Evolutionary conservation across 106 monocot genomes (phyloP).

Genomic region (Hemerocallis citrina): DNA sequence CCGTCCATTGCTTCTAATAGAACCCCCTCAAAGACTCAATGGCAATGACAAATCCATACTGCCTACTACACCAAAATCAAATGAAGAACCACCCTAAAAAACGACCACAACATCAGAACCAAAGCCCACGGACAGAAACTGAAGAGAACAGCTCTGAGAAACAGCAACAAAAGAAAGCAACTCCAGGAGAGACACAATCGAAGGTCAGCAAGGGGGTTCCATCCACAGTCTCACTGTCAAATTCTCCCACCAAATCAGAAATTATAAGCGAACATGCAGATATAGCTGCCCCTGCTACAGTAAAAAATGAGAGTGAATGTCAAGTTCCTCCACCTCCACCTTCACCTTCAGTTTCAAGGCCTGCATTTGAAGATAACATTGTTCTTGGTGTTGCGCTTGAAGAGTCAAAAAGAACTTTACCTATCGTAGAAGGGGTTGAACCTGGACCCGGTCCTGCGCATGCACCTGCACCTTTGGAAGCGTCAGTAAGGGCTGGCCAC

Average conservation of each 20-base stretch:
- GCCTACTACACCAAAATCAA: conserved; percentile 18
- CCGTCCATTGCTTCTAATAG: conserved; percentile 68
- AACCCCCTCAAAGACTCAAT: conserved; percentile 39
- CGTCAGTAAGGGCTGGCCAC: conserved; percentile 20
- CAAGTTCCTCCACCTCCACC: background rate
- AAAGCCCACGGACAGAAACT: conserved; percentile 12
- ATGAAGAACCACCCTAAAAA: conserved; percentile 43
- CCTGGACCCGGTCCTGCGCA: conserved; percentile 12
- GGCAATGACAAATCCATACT: conserved; percentile 44
- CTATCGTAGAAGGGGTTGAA: conserved; percentile 39
- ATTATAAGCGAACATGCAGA: background rate
- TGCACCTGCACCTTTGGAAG: conserved; percentile 14
- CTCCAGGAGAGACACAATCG: conserved; percentile 14
- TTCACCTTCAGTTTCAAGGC: conserved; percentile 6
- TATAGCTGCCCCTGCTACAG: background rate
- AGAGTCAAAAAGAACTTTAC: conserved; percentile 57
- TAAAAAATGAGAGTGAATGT: conserved; percentile 22
- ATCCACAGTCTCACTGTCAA: conserved; percentile 3
- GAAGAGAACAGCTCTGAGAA: conserved; percentile 35
- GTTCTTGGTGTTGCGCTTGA: conserved; percentile 62
- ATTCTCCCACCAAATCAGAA: conserved; percentile 8
- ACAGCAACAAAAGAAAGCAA: conserved; percentile 30
- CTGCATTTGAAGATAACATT: conserved; percentile 52
- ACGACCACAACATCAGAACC: conserved; percentile 19
- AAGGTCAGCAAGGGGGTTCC: conserved; percentile 13